Percentiles rank a stretch among this genome's conserved stretches.
Conservation (phyloP, 345 rosid species). For the Citrus sp. region DNA sequence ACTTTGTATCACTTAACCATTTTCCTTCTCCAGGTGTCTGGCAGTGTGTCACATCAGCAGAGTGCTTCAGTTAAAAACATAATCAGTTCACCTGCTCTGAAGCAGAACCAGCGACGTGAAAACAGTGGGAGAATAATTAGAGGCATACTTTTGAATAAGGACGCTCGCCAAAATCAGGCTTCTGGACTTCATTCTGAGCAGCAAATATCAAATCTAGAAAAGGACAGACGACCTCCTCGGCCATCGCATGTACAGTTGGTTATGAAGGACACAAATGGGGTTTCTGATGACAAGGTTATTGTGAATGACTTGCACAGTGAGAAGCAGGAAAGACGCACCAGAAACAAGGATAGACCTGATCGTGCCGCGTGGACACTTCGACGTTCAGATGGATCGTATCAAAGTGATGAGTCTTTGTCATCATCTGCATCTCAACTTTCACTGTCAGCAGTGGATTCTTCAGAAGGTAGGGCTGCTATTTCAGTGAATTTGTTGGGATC, state of each 20-base stretch:
- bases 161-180: slow-evolving; percentile 38
- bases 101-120: slow-evolving; percentile 47
- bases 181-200: slow-evolving; percentile 42
- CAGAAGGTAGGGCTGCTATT: slow-evolving; percentile 28
- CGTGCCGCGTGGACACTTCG: slow-evolving; percentile 64
- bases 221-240: slow-evolving; percentile 49
- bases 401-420: slow-evolving; percentile 51
- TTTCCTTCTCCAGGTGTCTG: slow-evolving; percentile 25
- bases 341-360: slow-evolving; percentile 64
- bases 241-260: slow-evolving; percentile 29
- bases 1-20: not conserved
- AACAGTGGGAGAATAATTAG: slow-evolving; percentile 39
- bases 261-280: slow-evolving; percentile 45
- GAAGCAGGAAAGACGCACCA: slow-evolving; percentile 47
- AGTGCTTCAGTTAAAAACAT: slow-evolving; percentile 30
- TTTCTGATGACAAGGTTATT: slow-evolving; percentile 38
- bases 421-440: slow-evolving; percentile 32
- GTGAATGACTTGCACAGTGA: slow-evolving; percentile 41
- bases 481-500: not conserved
- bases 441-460: slow-evolving; percentile 22
- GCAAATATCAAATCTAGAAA: slow-evolving; percentile 32
- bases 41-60: slow-evolving; percentile 26
- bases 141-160: slow-evolving; percentile 50
- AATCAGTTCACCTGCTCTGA: slow-evolving; percentile 28
- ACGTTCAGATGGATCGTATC: slow-evolving; percentile 55